Evolutionary conservation across 1,139 yeast species (phyloP).

Genomic region (Pneumocystis oryctolagi): DNA sequence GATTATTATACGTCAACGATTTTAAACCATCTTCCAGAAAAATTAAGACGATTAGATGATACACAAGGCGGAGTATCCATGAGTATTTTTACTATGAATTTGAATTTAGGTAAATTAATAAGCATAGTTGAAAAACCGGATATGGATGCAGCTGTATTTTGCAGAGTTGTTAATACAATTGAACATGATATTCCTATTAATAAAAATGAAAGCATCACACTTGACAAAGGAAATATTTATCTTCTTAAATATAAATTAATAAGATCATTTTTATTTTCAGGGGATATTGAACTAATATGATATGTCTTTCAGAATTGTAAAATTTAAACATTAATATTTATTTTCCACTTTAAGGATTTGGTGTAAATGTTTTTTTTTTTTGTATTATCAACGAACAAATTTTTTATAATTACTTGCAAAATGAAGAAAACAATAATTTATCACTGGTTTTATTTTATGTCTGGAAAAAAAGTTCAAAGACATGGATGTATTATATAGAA

Average conservation of each 20-base stretch:
- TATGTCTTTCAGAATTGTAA: background rate
- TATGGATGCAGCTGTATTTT: conserved; percentile 57
- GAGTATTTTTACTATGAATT: conserved; percentile 21
- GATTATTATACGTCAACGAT: conserved; percentile 56
- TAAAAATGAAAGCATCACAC: conserved; percentile 43
- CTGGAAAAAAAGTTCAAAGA: no score
- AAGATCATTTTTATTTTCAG: background rate
- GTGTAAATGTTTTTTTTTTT: background rate
- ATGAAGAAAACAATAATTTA: no score
- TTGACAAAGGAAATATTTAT: conserved; percentile 54
- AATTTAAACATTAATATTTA: background rate
- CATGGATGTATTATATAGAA: no score
- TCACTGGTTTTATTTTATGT: background rate
- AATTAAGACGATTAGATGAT: conserved; percentile 59
- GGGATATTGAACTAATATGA: background rate
- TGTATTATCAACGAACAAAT: background rate
- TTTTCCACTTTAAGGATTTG: background rate
- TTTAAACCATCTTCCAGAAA: conserved; percentile 48
- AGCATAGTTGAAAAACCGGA: conserved; percentile 49
- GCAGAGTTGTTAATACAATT: conserved; percentile 37
- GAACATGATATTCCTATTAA: conserved; percentile 24
- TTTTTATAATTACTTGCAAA: no score
- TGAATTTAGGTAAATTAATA: background rate
- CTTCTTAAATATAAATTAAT: conserved; percentile 43
- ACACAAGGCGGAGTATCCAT: conserved; percentile 54